Percentiles rank a stretch among this genome's conserved stretches.
These are phyloP conservation scores for Ligustrum vulgare DNA, from an alignment of 257 asterid species.

Conservation along the genomic window DNA sequence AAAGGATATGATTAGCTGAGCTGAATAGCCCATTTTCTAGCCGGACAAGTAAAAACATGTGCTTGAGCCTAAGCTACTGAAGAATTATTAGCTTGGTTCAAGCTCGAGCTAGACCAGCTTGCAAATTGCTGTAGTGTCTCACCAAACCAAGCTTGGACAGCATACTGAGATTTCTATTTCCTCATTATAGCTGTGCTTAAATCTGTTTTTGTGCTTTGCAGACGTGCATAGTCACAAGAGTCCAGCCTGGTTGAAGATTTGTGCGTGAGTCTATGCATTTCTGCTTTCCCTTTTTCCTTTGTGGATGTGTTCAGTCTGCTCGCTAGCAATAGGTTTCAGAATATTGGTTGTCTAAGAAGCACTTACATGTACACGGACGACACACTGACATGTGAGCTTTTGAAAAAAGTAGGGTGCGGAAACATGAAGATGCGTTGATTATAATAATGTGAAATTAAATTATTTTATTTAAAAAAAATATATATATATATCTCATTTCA, in stretches of 20 bases:
- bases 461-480: neutral
- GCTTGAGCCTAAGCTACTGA: slow-evolving; percentile 40
- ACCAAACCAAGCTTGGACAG: slow-evolving; percentile 39
- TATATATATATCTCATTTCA: no score
- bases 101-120: slow-evolving; percentile 38
- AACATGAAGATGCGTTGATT: neutral
- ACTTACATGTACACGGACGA: neutral
- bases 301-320: slow-evolving; percentile 30
- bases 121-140: slow-evolving; percentile 31
- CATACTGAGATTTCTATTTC: slow-evolving; percentile 25
- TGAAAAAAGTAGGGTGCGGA: neutral
- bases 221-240: slow-evolving; percentile 48
- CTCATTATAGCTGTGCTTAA: slow-evolving; percentile 33
- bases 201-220: slow-evolving; percentile 56
- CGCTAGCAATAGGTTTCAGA: slow-evolving; percentile 21
- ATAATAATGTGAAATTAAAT: neutral
- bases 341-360: neutral
- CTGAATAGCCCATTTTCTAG: slow-evolving; percentile 34
- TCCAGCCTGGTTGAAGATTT: slow-evolving; percentile 41
- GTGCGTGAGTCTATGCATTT: slow-evolving; percentile 35
- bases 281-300: slow-evolving; percentile 28
- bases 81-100: slow-evolving; percentile 30
- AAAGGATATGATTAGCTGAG: slow-evolving; percentile 50
- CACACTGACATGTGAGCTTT: neutral
- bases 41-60: slow-evolving; percentile 18